Evolutionary conservation across 441 rosid species (phyloP).

Genomic region (California macrophylla): DNA sequence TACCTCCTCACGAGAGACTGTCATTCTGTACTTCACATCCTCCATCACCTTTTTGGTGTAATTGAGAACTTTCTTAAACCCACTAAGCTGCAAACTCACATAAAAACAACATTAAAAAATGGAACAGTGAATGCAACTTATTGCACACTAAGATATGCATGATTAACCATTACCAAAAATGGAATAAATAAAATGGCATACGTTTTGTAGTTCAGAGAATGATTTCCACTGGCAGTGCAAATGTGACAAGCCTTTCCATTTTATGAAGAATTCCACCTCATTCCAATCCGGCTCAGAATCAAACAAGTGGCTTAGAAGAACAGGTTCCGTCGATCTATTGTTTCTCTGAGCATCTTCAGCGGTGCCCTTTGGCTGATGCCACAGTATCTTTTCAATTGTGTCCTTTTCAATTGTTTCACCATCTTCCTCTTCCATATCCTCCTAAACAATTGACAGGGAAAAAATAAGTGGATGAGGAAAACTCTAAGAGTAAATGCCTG

Average conservation of each 20-base stretch:
- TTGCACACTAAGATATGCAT: not conserved
- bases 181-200: conserved; percentile 26
- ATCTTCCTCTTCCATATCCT: conserved; percentile 91
- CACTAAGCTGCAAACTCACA: conserved; percentile 70
- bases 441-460: conserved; percentile 36
- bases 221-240: conserved; percentile 98
- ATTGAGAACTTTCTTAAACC: conserved; percentile 90
- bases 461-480: not conserved
- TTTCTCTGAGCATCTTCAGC: conserved; percentile 61
- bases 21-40: conserved; percentile 67
- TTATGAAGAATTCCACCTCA: conserved; percentile 81
- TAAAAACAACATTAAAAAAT: conserved; percentile 1
- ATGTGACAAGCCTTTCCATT: conserved; percentile 99
- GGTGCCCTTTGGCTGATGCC: conserved; percentile 92
- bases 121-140: not conserved
- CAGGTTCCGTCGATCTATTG: conserved; percentile 62
- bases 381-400: conserved; percentile 81
- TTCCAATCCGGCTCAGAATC: conserved; percentile 80
- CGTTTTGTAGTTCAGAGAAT: conserved; percentile 74
- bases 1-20: conserved; percentile 94
- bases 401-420: conserved; percentile 89
- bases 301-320: conserved; percentile 59
- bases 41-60: conserved; percentile 87
- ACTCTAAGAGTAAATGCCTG: not conserved
- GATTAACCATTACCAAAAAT: conserved; percentile 13